These are phyloP conservation scores for Xylariales sp. DNA, from an alignment of 2,329 filamentous ascomycete species.

Conservation along the genomic window DNA sequence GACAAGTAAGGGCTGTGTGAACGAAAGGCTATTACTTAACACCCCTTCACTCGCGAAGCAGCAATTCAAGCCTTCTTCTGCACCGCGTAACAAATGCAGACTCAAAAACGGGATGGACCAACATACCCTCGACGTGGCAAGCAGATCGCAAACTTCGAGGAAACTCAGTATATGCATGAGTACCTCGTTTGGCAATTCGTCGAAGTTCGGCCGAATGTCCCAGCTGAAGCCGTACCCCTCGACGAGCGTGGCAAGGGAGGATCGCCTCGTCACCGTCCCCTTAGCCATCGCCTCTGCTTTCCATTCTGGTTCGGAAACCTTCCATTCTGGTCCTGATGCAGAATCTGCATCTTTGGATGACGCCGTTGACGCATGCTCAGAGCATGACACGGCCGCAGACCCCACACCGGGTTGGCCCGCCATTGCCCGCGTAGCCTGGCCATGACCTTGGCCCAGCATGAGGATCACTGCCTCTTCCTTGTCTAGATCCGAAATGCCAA, in stretches of 20 bases:
- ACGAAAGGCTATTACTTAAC: no score
- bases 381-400: slow-evolving; percentile 2
- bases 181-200: slow-evolving; percentile 51
- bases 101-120: slow-evolving; percentile 5
- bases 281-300: slow-evolving; percentile 5
- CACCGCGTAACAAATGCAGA: background rate
- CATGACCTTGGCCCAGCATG: background rate
- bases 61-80: slow-evolving; percentile 5
- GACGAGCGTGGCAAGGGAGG: slow-evolving; percentile 18
- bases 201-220: slow-evolving; percentile 21
- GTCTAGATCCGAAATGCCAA: background rate
- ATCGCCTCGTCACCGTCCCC: slow-evolving; percentile 9
- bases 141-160: slow-evolving; percentile 52
- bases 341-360: slow-evolving; percentile 10
- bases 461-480: background rate
- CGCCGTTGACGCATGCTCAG: slow-evolving; percentile 9
- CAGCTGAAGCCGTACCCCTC: slow-evolving; percentile 13
- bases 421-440: slow-evolving; percentile 8
- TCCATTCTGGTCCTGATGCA: slow-evolving; percentile 12
- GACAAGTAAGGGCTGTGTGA: no score
- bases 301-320: no score
- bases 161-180: slow-evolving; percentile 51
- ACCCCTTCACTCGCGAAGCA: no score
- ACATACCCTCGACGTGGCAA: slow-evolving; percentile 53
- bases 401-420: slow-evolving; percentile 13